Conservation (phyloP, 2,329 filamentous ascomycete genomes). For the Neocatenulostroma microsporum region DNA sequence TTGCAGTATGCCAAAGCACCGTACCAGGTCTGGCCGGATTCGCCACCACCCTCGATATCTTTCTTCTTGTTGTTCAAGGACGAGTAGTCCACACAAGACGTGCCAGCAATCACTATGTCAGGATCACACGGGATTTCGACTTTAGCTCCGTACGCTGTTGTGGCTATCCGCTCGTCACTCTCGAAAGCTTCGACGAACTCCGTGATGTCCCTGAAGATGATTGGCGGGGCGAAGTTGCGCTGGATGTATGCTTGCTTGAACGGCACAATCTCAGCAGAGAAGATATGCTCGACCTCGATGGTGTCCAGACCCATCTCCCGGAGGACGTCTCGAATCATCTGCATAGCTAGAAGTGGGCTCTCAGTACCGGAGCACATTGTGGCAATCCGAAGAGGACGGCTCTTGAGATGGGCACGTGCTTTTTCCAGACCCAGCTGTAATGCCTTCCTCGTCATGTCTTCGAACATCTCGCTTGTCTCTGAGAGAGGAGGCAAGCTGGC, state of each 20-base stretch:
- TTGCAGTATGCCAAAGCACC: conserved; percentile 52
- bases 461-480: conserved; percentile 44
- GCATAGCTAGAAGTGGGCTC: conserved; percentile 59
- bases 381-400: conserved; percentile 46
- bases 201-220: conserved; percentile 40
- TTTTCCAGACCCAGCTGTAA: conserved; percentile 28
- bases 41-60: conserved; percentile 47
- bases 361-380: conserved; percentile 78
- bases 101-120: conserved; percentile 64
- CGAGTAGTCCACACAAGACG: conserved; percentile 70
- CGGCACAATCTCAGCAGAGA: conserved; percentile 41
- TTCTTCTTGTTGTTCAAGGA: conserved; percentile 52
- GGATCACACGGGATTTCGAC: conserved; percentile 49
- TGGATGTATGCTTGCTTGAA: conserved; percentile 44
- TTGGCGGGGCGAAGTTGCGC: conserved; percentile 35
- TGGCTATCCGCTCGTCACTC: conserved; percentile 24
- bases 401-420: conserved; percentile 29
- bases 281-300: conserved; percentile 32
- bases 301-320: conserved; percentile 8
- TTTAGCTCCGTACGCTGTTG: conserved; percentile 59
- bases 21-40: conserved; percentile 59
- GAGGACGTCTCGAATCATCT: conserved; percentile 43
- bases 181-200: conserved; percentile 29
- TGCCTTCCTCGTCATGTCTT: conserved; percentile 39
- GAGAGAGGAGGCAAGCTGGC: conserved; percentile 39